Evolutionary conservation across 1,139 yeast species (phyloP).

Genomic region (Sugiyamaella sp.): DNA sequence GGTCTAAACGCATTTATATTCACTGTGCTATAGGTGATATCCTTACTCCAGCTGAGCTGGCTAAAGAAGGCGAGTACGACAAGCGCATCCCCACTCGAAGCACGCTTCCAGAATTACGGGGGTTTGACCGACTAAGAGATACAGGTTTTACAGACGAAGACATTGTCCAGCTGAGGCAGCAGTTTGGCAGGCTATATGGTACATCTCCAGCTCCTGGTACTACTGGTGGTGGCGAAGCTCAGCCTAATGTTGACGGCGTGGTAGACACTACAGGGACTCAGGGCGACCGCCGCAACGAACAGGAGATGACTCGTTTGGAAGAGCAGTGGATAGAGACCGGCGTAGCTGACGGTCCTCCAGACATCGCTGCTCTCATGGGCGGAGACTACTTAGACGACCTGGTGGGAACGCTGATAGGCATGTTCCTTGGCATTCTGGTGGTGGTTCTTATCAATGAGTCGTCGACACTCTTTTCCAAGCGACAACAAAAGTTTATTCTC

Average conservation of each 20-base stretch:
- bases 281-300: conserved; percentile 19
- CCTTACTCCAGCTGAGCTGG: conserved; percentile 59
- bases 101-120: conserved; percentile 75
- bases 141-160: conserved; percentile 86
- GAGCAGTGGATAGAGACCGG: conserved; percentile 92
- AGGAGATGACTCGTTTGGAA: conserved; percentile 56
- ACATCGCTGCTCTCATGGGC: conserved; percentile 30
- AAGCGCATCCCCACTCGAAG: conserved; percentile 49
- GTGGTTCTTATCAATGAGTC: conserved; percentile 37
- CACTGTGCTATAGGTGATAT: conserved; percentile 84
- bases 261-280: conserved; percentile 44
- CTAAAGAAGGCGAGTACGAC: conserved; percentile 64
- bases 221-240: background rate
- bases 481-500: conserved; percentile 41
- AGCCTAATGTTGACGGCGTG: conserved; percentile 35
- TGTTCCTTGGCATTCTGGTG: conserved; percentile 43
- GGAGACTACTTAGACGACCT: conserved; percentile 43
- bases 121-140: conserved; percentile 78
- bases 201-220: conserved; percentile 38
- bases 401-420: conserved; percentile 43
- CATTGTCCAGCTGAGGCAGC: conserved; percentile 68
- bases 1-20: conserved; percentile 51
- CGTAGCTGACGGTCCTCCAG: conserved; percentile 47
- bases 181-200: conserved; percentile 71
- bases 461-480: conserved; percentile 34